These are phyloP conservation scores for Aspergillus amoenus DNA, from an alignment of 2,329 filamentous ascomycete genomes.

Conservation along the genomic window DNA sequence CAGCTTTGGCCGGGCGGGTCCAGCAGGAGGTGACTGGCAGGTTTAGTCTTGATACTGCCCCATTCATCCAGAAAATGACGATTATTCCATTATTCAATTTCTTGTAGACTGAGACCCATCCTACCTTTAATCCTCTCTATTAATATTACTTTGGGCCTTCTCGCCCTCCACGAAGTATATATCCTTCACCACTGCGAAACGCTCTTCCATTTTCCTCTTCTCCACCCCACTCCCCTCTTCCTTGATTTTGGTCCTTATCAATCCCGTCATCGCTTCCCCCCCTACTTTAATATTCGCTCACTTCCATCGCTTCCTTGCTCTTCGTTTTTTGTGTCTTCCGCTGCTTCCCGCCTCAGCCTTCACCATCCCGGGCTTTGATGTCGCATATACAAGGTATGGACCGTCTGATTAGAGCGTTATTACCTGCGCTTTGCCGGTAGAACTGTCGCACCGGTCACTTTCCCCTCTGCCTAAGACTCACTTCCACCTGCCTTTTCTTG, in stretches of 20 bases:
- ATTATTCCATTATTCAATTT: conserved; percentile 4
- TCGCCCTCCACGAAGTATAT: conserved; percentile 3
- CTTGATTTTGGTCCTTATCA: conserved; percentile 9
- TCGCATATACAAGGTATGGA: conserved; percentile 22
- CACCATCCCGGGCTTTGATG: conserved; percentile 15
- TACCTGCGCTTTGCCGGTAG: conserved; percentile 1
- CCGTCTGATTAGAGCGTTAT: not conserved
- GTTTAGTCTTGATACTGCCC: conserved; percentile 8
- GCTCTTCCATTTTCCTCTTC: conserved; percentile 4
- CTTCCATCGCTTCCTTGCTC: conserved; percentile 5
- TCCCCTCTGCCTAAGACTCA: conserved; percentile 3
- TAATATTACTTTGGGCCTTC: not conserved
- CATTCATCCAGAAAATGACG: conserved; percentile 2
- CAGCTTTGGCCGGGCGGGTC: conserved; percentile 2
- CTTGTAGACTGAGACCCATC: not conserved
- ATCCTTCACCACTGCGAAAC: conserved; percentile 1
- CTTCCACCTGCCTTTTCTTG: not conserved
- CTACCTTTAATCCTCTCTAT: not conserved
- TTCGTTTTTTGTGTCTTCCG: conserved; percentile 2
- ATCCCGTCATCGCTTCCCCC: not conserved
- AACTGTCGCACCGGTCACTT: conserved; percentile 6
- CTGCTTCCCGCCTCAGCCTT: not conserved
- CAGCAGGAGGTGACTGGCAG: conserved; percentile 9
- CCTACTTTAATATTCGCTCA: not conserved
- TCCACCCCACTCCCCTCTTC: conserved; percentile 5